phyloP scores from a whole-genome alignment of 106 monocot species.

The Ottelia alismoides region DNA sequence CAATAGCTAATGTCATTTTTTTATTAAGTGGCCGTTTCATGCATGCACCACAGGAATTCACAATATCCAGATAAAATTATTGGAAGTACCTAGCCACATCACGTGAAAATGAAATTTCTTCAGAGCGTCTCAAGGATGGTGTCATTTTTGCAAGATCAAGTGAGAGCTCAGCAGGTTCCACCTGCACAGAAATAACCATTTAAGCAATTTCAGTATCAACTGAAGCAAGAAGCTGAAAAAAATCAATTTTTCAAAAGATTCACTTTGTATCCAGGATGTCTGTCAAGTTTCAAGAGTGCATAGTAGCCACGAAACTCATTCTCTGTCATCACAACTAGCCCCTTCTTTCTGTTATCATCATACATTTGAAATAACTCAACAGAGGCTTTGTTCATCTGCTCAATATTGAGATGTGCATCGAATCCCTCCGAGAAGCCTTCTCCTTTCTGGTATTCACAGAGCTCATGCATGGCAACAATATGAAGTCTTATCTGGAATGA shows the following conservation, averaged over 20 bases:
- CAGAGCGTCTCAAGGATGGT: constrained; percentile 54
- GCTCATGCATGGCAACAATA: constrained; percentile 93
- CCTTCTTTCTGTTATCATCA: constrained; percentile 80
- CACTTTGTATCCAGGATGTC: constrained; percentile 93
- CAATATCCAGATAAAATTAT: not conserved
- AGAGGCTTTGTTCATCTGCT: constrained; percentile 98
- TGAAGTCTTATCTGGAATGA: constrained; percentile 76
- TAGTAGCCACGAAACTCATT: constrained; percentile 97
- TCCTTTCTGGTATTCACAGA: constrained; percentile 89
- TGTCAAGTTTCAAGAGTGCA: constrained; percentile 92
- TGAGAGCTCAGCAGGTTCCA: constrained; percentile 95
- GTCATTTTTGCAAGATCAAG: constrained; percentile 96
- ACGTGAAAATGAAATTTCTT: constrained; percentile 81
- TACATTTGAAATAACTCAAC: constrained; percentile 99
- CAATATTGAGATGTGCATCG: constrained; percentile 98
- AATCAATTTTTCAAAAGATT: constrained; percentile 5
- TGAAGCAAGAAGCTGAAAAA: not conserved
- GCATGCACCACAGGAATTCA: not conserved
- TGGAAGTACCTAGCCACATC: constrained; percentile 68
- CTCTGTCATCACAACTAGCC: constrained; percentile 47
- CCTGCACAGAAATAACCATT: constrained; percentile 21
- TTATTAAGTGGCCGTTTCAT: too few relatives aligned
- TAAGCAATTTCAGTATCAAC: too few relatives aligned
- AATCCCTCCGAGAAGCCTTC: constrained; percentile 96
- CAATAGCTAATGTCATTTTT: not conserved